Evolutionary conservation across 2,329 filamentous ascomycete genomes (phyloP), one percentile per base, ranked within the genome.

Genomic region (Colletotrichum sp.): DNA sequence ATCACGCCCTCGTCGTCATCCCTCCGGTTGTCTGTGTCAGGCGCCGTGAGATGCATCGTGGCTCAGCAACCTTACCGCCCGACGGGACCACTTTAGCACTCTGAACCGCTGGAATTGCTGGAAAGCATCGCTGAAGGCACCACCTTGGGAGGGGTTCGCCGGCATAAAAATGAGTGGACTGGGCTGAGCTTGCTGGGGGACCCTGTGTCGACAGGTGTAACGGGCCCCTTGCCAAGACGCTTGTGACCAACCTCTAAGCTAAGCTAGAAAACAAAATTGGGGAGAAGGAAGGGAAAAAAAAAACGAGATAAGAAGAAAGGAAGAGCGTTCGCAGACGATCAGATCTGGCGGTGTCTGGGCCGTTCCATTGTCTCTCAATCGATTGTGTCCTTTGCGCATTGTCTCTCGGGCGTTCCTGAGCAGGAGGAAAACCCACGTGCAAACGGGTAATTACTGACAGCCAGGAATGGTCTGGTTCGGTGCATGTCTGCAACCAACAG

Each of bases 211-310:
- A 26, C 28, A 36, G 30, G 59, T 63, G 26, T 30, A 49, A 26
- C 52, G 60, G 71, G 32, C n/a, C 60, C 44, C 71, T 13, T 39
- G 70, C 74, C 74, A 65, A 76, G 65, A 49, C 65, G 32, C 64
- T 76, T 69, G 36, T 36, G 36, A 60, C 63, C 39, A 68, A 39
- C 44, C 44, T 52, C 44, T 21, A 28, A 62, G 36, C 28, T 39
- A 34, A n/a, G 34, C 62, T 36, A 64, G 34, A 64, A 26, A 59
- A 26, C 36, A n/a, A 64, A 64, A 49, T 69, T 15, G 18, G n/a
- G 8, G 28, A 26, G 21, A 26, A n/a, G 39, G 39, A 44, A 44
- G 18, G 2, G 0, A 30, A 30, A 9, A 18, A 13, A 21, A 13
- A n/a, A 34, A 57, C 3, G 30, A 21, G 12, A 34, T 30, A 55